Percentiles rank a stretch among this genome's conserved stretches.
Evolutionary conservation across 331 rosid species (phyloP).

Genomic region (Pyrus hybrid): DNA sequence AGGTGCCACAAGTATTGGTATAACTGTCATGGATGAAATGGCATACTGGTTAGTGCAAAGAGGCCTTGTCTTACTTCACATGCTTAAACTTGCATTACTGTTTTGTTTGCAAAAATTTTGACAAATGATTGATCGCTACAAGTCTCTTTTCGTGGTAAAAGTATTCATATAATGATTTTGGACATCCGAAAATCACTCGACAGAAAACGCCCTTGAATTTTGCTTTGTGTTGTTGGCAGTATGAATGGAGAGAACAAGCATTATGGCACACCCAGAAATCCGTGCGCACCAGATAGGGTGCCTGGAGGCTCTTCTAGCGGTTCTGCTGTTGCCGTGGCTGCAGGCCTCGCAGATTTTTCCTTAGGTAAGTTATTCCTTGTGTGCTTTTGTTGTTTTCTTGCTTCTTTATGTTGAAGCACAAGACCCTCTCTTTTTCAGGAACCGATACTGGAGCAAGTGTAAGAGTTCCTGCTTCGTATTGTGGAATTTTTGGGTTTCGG

Average conservation of each 20-base stretch:
- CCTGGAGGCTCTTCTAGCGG: constrained; percentile 99
- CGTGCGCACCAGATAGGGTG: constrained; percentile 61
- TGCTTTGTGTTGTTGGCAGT: constrained; percentile 33
- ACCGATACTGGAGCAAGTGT: constrained; percentile 97
- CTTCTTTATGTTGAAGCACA: constrained; percentile 3
- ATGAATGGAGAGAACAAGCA: constrained; percentile 81
- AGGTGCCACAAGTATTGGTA: constrained; percentile 83
- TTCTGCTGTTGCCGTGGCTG: constrained; percentile 88
- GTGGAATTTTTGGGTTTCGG: constrained; percentile 88
- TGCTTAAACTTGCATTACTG: background rate
- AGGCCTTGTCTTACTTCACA: background rate
- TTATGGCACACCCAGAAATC: constrained; percentile 88
- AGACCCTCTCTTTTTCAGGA: constrained; percentile 36
- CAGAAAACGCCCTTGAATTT: constrained; percentile 1
- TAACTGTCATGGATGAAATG: constrained; percentile 94
- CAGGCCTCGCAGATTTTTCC: constrained; percentile 77
- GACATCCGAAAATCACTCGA: background rate
- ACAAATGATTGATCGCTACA: background rate
- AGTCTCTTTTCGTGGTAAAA: background rate
- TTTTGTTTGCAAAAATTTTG: background rate
- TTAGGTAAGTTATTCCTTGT: constrained; percentile 39
- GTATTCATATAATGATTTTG: background rate
- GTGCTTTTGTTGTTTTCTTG: constrained; percentile 1
- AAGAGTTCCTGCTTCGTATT: constrained; percentile 85
- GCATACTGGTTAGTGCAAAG: constrained; percentile 56